Evolutionary conservation across 1,284 basidiomycete species (phyloP), one percentile per base, ranked within the genome.

Genomic region (Ustilago crameri): DNA sequence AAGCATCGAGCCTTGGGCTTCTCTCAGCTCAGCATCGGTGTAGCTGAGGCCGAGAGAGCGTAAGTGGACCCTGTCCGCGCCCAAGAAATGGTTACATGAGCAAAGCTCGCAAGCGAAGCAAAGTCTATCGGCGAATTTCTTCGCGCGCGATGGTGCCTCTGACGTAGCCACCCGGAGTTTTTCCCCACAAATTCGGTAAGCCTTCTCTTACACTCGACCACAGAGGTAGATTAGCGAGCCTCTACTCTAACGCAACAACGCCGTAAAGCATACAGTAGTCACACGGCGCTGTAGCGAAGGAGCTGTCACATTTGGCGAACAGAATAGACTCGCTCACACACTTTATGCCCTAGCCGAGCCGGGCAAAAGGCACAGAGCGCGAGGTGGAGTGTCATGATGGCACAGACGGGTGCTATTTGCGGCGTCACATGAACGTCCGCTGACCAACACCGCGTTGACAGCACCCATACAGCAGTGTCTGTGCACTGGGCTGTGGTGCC

Each of bases 91-190:
- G 37, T 56, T 56, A 38, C 26, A 40, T 38, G 26, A 30, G 30
- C 30, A 5, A n/a, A n/a, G n/a, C n/a, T n/a, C n/a, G n/a, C n/a
- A n/a, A n/a, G n/a, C n/a, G n/a, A 30, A 30, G 7, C 30, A 30
- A 30, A 12, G n/a, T n/a, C 24, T 34, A 22, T 51, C 52, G 52
- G 51, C 52, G 51, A 62, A 62, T 62, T 55, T 34, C 23, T 9
- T 40, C 20, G 27, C 42, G 42, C 49, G 20, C 24, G 30, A 30
- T 30, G 30, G 4, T 41, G 24, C 38, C 43, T 47, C 51, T 56
- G 58, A 61, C 58, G 58, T 61, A 61, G 51, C 51, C 47, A 9
- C 23, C 12, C 17, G 15, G 2, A 7, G 20, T 48, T 43, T 38
- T 46, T 45, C 51, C 58, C 57, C 46, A 47, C 51, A 61, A 35